These are phyloP conservation scores for Lentinula lateritia DNA, from an alignment of 768 basidiomycete genomes.

Conservation along the genomic window DNA sequence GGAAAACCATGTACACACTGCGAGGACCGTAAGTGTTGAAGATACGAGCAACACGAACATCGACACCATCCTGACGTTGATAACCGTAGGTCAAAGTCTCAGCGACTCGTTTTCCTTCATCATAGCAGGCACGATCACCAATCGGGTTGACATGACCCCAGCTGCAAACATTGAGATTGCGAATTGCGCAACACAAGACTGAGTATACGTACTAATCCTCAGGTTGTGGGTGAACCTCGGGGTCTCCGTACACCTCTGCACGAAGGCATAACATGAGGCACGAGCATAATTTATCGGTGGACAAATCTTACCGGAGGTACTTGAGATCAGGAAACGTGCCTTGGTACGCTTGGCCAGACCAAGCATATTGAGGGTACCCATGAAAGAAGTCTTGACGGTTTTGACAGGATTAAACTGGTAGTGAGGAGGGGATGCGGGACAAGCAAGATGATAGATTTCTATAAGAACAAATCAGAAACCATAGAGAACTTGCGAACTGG, in stretches of 20 bases:
- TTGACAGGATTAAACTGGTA: conserved; percentile 98
- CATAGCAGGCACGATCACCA: conserved; percentile 98
- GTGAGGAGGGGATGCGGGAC: conserved; percentile 94
- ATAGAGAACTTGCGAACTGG: background rate
- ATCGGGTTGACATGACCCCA: conserved; percentile 99
- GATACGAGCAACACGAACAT: conserved; percentile 95
- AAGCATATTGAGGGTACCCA: conserved; percentile 98
- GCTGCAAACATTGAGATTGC: conserved; percentile 30
- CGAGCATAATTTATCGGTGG: conserved; percentile 1
- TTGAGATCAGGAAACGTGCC: conserved; percentile 92
- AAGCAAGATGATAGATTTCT: conserved; percentile 99
- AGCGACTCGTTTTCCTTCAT: conserved; percentile 98
- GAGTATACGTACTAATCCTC: conserved; percentile 79
- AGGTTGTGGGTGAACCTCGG: conserved; percentile 93
- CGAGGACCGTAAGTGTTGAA: conserved; percentile 95
- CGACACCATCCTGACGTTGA: conserved; percentile 90
- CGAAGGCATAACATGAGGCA: background rate
- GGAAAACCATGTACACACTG: conserved; percentile 39
- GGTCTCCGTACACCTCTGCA: conserved; percentile 95
- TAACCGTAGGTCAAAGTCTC: conserved; percentile 97
- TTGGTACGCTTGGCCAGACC: conserved; percentile 96
- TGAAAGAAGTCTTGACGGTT: conserved; percentile 97
- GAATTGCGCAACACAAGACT: background rate
- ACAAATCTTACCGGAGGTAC: conserved; percentile 72
- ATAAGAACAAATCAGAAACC: conserved; percentile 12